Base-by-base conservation (phyloP, 257 asterid genomes). In the Perilla frutescens region DNA sequence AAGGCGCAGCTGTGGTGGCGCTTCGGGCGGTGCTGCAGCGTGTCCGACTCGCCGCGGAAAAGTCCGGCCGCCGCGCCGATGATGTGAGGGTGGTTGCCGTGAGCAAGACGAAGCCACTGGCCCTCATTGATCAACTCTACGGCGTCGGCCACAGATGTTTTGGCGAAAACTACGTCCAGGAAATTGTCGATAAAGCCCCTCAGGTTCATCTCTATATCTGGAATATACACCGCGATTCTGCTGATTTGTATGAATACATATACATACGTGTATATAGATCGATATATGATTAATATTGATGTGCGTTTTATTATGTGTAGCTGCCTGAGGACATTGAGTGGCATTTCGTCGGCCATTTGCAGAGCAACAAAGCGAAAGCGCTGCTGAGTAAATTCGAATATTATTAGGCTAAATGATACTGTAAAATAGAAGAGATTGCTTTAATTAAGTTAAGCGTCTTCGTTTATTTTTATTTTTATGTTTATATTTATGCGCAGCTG, bases 321-420 rank as follows among this genome's bases (percentile, higher is more conserved):
- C 92, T 92, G 58, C 97, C 97, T 0, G 80, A 79, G 60, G 97
- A 92, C 75, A 90, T 92, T 74, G 83, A 84, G 62, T 92, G 97
- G 97, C 96, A 90, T 81, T 92, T 88, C 69, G 66, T 88, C 7
- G 96, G 96, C 82, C 96, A 92, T 81, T 86, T 90, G 84, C 96
- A 92, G 90, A 87, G 90, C 87, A 90, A 92, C 78, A 92, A 92
- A 90, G 96, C 80, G 75, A 92, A 92, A 75, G 58, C 85, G 65
- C 87, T 92, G 61, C 76, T 90, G 51, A 82, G 97, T 61, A 7
- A 34, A 6, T 66, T 72, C 50, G 37, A 47, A 59, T 39, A 13
- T 47, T 65, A 12, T 47, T 72, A 3, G 32, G 29, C 55, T 48
- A 6, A 40, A 32, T 75, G 59, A 14, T 67, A 40, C 41, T 48